Percentiles rank a stretch among this genome's conserved stretches.
Conservation (phyloP, 768 basidiomycete species). For the Suillus hirtellus region DNA sequence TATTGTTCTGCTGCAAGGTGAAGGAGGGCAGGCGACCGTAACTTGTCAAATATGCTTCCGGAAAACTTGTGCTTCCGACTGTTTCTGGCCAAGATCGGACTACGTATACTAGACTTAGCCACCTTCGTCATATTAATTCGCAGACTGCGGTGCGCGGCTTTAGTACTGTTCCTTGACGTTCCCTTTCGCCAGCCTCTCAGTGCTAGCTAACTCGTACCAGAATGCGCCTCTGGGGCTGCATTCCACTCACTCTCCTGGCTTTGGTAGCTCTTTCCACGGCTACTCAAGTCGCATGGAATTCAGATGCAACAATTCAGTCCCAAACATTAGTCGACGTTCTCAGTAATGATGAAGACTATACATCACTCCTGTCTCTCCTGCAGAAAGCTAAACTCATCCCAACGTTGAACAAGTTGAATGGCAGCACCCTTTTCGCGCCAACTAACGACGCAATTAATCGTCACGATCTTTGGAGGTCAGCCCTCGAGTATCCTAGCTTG, state of each 20-base stretch:
- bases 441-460: conserved; percentile 86
- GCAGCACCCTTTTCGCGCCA: conserved; percentile 89
- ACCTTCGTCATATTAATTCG: conserved; percentile 6
- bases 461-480: conserved; percentile 38
- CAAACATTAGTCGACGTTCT: conserved; percentile 80
- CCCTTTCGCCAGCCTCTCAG: conserved; percentile 11
- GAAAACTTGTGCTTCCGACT: neutral
- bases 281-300: conserved; percentile 26
- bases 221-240: conserved; percentile 36
- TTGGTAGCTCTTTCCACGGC: conserved; percentile 19
- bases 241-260: conserved; percentile 37
- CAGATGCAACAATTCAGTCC: conserved; percentile 32
- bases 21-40: conserved; percentile 3
- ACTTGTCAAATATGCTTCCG: neutral
- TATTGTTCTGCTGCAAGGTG: neutral
- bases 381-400: conserved; percentile 89
- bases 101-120: neutral
- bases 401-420: conserved; percentile 83
- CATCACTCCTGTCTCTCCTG: conserved; percentile 71
- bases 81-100: neutral
- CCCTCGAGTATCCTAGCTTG: conserved; percentile 29
- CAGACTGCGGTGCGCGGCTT: conserved; percentile 5
- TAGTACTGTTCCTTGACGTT: neutral
- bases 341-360: conserved; percentile 71
- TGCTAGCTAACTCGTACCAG: conserved; percentile 3